Percentiles rank a stretch among this genome's conserved stretches.
These are phyloP conservation scores for Talaromyces stipitatus DNA, from an alignment of 495 filamentous ascomycete genomes.

Conservation along the genomic window DNA sequence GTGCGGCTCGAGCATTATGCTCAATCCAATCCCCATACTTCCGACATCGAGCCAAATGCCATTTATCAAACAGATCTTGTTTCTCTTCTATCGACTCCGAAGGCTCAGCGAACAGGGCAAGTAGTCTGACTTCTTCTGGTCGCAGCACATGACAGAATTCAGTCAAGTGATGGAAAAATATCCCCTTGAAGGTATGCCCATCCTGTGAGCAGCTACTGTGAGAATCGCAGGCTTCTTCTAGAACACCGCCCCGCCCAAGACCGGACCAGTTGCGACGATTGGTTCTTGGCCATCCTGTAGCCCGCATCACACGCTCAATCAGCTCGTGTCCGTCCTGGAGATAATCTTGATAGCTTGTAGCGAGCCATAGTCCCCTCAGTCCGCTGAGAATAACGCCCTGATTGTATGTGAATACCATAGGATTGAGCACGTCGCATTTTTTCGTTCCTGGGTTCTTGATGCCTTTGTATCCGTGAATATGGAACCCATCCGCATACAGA, in stretches of 20 bases:
- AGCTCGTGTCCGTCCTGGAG: conserved; percentile 73
- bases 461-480: conserved; percentile 61
- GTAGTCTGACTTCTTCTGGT: conserved; percentile 26
- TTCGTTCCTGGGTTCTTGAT: conserved; percentile 37
- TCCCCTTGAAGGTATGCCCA: conserved; percentile 89
- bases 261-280: conserved; percentile 53
- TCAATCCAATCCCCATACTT: conserved; percentile 65
- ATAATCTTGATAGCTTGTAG: conserved; percentile 58
- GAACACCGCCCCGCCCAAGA: conserved; percentile 66
- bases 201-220: conserved; percentile 72
- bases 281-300: conserved; percentile 61
- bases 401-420: conserved; percentile 94
- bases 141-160: conserved; percentile 68
- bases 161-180: conserved; percentile 85
- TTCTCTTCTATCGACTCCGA: conserved; percentile 10
- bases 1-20: conserved; percentile 70
- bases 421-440: conserved; percentile 70
- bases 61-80: conserved; percentile 17
- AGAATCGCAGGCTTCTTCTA: conserved; percentile 83
- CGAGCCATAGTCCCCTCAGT: conserved; percentile 68
- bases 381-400: conserved; percentile 90
- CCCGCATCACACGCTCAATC: conserved; percentile 59
- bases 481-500: conserved; percentile 84
- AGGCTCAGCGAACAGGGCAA: conserved; percentile 11
- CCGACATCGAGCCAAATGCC: conserved; percentile 53